A percentile compares a stretch with the other conserved stretches of the same genome.
Conservation (phyloP, 108 stramenopile species). For the Cyclostephanos tholiformis region DNA sequence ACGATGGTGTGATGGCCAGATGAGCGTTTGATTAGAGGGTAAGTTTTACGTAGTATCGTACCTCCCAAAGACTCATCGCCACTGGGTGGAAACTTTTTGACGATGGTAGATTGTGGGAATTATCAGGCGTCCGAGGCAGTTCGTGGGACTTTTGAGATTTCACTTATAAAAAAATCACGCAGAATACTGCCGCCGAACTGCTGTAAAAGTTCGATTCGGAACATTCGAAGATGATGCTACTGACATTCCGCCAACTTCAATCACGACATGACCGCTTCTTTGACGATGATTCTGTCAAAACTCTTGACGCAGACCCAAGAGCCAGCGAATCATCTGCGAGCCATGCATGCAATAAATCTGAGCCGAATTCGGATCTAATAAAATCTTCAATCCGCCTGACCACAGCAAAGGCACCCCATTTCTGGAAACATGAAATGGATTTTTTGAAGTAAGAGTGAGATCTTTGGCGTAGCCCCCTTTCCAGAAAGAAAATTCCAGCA, state of each 20-base stretch:
- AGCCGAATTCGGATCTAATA: constrained; percentile 9
- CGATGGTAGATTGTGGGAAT: too few relatives aligned
- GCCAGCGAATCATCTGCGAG: not conserved
- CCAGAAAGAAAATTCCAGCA: constrained; percentile 13
- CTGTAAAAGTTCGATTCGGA: not conserved
- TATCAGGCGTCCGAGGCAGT: too few relatives aligned
- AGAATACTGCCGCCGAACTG: too few relatives aligned
- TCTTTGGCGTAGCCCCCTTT: constrained; percentile 1
- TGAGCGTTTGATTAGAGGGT: too few relatives aligned
- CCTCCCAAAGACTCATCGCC: too few relatives aligned
- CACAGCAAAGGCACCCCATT: constrained; percentile 27
- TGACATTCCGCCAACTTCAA: not conserved
- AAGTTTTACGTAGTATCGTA: too few relatives aligned
- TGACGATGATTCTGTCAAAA: not conserved
- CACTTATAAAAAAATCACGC: too few relatives aligned
- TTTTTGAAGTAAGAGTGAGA: constrained; percentile 14
- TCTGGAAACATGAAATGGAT: constrained; percentile 11
- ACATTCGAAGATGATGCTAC: not conserved
- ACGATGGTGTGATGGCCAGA: constrained; percentile 70
- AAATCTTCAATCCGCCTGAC: constrained; percentile 13
- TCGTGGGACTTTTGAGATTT: too few relatives aligned
- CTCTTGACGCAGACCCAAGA: not conserved
- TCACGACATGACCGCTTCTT: not conserved
- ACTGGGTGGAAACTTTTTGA: too few relatives aligned
- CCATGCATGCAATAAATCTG: not conserved